Evolutionary conservation across 2,329 filamentous ascomycete species (phyloP).

Genomic region (Helotiales sp.): DNA sequence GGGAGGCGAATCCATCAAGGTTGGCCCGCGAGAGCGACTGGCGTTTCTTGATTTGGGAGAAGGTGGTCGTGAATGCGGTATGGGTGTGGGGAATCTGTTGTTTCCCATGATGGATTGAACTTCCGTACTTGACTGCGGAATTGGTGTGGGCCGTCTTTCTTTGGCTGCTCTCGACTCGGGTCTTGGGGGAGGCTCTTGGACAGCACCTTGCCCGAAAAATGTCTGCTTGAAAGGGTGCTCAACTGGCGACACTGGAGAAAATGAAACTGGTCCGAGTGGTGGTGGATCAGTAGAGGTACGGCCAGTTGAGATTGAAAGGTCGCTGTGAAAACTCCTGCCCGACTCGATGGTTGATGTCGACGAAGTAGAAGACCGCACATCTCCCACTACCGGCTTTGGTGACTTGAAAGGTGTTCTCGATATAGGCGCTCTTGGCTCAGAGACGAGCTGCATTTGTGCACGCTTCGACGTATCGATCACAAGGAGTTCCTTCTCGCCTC

Average conservation of each 20-base stretch:
- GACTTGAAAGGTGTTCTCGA: not conserved
- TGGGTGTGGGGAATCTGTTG: not conserved
- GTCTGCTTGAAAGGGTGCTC: not conserved
- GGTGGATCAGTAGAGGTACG: not conserved
- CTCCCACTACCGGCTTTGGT: not conserved
- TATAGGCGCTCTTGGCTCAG: constrained; percentile 16
- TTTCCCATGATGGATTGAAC: not conserved
- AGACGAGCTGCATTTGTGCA: constrained; percentile 26
- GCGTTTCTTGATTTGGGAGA: constrained; percentile 24
- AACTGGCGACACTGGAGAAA: constrained; percentile 1
- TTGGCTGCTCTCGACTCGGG: not conserved
- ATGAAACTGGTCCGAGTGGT: not conserved
- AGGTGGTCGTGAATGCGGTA: constrained; percentile 7
- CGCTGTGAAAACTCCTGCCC: not conserved
- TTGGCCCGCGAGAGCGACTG: constrained; percentile 14
- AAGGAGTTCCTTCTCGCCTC: constrained; percentile 65
- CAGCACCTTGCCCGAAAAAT: not conserved
- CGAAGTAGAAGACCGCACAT: not conserved
- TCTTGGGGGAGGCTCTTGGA: not conserved
- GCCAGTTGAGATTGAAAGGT: not conserved
- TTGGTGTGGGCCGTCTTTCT: not conserved
- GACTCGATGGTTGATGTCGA: not conserved
- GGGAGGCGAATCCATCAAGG: not conserved
- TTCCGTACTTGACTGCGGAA: not conserved
- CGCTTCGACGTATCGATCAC: constrained; percentile 57